Conservation (phyloP, 1,139 yeast species). For the Blastobotrys persicus region DNA sequence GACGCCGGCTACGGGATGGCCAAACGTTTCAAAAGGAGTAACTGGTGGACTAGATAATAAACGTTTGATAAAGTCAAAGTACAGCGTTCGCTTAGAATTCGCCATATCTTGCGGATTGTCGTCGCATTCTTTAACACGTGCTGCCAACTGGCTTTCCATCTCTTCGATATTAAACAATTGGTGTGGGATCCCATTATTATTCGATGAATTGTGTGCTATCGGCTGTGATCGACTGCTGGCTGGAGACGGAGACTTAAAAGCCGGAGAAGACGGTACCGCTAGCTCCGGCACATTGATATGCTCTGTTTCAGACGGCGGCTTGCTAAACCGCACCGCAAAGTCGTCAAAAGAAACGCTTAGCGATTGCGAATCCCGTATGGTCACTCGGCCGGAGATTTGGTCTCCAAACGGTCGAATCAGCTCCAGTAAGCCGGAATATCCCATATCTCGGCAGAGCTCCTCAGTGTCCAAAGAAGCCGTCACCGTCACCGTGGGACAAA, state of each 20-base stretch:
- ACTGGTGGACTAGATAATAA: slow-evolving; percentile 60
- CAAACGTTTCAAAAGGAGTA: slow-evolving; percentile 82
- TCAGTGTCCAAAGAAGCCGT: slow-evolving; percentile 55
- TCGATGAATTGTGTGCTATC: neutral
- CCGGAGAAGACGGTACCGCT: neutral
- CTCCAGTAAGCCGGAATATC: slow-evolving; percentile 41
- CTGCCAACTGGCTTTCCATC: slow-evolving; percentile 22
- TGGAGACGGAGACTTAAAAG: neutral
- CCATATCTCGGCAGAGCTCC: slow-evolving; percentile 42
- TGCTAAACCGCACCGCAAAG: slow-evolving; percentile 33
- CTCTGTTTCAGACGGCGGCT: slow-evolving; percentile 1
- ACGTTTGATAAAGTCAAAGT: slow-evolving; percentile 57
- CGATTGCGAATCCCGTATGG: slow-evolving; percentile 42
- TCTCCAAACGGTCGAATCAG: slow-evolving; percentile 46
- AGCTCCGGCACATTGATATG: slow-evolving; percentile 9
- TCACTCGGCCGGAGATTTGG: slow-evolving; percentile 40
- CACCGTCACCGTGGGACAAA: slow-evolving; percentile 58
- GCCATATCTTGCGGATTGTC: slow-evolving; percentile 6
- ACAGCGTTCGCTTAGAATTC: slow-evolving; percentile 41
- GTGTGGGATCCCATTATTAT: neutral
- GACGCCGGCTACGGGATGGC: slow-evolving; percentile 82
- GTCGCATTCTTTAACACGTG: slow-evolving; percentile 14
- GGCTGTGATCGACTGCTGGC: neutral
- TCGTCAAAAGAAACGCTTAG: slow-evolving; percentile 33
- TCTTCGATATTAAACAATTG: slow-evolving; percentile 24